A percentile compares a stretch with the other conserved stretches of the same genome.
These are phyloP conservation scores for Suhomyces choctaworum DNA, from an alignment of 1,139 yeast genomes.

Conservation along the genomic window DNA sequence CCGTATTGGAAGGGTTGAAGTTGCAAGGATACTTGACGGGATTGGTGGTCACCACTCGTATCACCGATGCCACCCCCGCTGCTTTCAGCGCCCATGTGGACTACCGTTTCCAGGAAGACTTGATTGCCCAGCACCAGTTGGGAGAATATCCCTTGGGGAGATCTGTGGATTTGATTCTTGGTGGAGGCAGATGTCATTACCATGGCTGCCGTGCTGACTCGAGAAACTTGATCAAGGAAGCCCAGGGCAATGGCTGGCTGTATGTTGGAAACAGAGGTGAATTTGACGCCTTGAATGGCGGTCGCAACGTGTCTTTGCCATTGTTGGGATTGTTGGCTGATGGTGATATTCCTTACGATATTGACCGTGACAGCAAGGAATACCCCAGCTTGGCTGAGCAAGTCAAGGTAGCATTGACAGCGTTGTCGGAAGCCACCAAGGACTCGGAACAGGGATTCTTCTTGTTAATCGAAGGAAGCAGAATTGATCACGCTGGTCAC, in stretches of 20 bases:
- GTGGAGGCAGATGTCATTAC: conserved; percentile 32
- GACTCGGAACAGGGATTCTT: conserved; percentile 28
- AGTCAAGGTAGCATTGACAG: conserved; percentile 26
- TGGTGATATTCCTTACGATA: conserved; percentile 28
- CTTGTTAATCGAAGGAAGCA: conserved; percentile 28
- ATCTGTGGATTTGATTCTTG: conserved; percentile 29
- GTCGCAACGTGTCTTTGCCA: conserved; percentile 26
- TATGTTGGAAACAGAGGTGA: conserved; percentile 25
- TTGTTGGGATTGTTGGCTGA: conserved; percentile 29
- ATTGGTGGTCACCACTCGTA: conserved; percentile 30
- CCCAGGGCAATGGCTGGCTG: conserved; percentile 21
- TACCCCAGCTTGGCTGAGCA: conserved; percentile 29
- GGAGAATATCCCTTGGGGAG: conserved; percentile 28
- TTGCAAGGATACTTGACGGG: conserved; percentile 29
- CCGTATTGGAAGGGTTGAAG: conserved; percentile 29
- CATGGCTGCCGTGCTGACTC: conserved; percentile 26
- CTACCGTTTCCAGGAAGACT: conserved; percentile 28
- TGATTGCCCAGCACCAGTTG: conserved; percentile 30
- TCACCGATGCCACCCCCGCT: conserved; percentile 29
- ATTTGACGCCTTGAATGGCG: conserved; percentile 23
- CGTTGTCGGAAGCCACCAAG: conserved; percentile 25
- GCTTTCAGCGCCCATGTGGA: conserved; percentile 29
- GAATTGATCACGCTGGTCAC: conserved; percentile 34
- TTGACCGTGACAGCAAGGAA: conserved; percentile 24
- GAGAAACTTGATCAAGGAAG: conserved; percentile 27